Evolutionary conservation across 768 basidiomycete genomes (phyloP).

Genomic region (Crassisporium funariophilum): DNA sequence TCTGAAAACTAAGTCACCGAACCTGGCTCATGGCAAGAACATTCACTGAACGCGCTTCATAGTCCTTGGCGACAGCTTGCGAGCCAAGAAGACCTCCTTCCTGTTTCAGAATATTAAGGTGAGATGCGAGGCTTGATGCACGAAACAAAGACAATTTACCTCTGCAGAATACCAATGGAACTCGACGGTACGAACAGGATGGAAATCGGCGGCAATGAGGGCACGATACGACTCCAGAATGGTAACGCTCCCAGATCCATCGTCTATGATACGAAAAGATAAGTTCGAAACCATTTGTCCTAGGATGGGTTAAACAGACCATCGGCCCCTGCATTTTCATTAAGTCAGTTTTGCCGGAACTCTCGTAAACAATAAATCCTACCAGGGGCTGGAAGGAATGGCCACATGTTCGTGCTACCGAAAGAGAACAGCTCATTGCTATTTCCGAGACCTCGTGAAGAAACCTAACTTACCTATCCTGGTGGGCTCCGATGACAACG

Average conservation of each 20-base stretch:
- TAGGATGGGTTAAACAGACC: slow-evolving; percentile 33
- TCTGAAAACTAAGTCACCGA: slow-evolving; percentile 10
- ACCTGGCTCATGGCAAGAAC: slow-evolving; percentile 88
- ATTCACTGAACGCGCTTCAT: slow-evolving; percentile 61
- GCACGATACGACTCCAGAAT: slow-evolving; percentile 78
- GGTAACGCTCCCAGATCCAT: slow-evolving; percentile 79
- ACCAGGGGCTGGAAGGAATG: slow-evolving; percentile 80
- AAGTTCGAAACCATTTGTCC: slow-evolving; percentile 20
- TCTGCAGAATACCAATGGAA: slow-evolving; percentile 89
- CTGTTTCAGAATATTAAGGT: slow-evolving; percentile 35
- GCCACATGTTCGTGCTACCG: slow-evolving; percentile 72
- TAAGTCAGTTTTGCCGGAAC: slow-evolving; percentile 19
- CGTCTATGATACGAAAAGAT: slow-evolving; percentile 47
- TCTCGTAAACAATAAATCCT: slow-evolving; percentile 19
- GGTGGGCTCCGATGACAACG: slow-evolving; percentile 79
- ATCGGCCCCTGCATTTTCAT: slow-evolving; percentile 44
- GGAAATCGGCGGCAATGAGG: slow-evolving; percentile 68
- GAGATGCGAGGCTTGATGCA: slow-evolving; percentile 6
- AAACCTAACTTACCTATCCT: slow-evolving; percentile 61
- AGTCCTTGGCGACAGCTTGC: slow-evolving; percentile 83
- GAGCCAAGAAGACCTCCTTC: slow-evolving; percentile 87
- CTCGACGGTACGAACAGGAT: slow-evolving; percentile 65
- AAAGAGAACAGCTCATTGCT: slow-evolving; percentile 1
- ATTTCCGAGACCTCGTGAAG: slow-evolving; percentile 1
- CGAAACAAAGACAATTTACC: slow-evolving; percentile 38